Evolutionary conservation across 2,329 filamentous ascomycete genomes (phyloP), one percentile per base, ranked within the genome.

Genomic region (Trichoderma hamatum): DNA sequence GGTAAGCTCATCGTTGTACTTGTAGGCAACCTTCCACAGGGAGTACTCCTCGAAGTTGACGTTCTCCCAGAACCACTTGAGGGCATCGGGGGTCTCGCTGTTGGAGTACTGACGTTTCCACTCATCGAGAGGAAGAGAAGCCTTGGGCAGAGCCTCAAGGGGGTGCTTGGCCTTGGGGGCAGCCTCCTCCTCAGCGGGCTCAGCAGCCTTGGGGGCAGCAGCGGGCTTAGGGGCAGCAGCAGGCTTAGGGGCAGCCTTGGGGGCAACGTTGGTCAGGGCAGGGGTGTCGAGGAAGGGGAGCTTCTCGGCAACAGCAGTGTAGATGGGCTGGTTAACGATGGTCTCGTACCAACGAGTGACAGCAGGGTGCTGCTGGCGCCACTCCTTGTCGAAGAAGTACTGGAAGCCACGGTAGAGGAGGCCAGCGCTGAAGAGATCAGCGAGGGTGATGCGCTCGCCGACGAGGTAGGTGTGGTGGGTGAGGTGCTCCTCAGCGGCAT

Each of bases 21-120:
- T 97, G 90, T 97, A 99, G 84, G 94, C 91, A 76, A 94, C 85
- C 82, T 89, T 90, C 93, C 94, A 99, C 82, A 99, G 84, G 68
- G 94, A 97, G 89, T 96, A 99, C 84, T 99, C 96, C 74, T 94
- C 91, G 76, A 96, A 90, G 80, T 96, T 95, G 84, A 89, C 89
- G 83, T 96, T 93, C 85, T 97, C 90, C 95, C 95, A 99, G 90
- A 99, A 98, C 92, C 92, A 98, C 82, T 95, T 94, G 78, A 98
- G 86, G 77, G 95, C 93, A 73, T 86, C 90, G 73, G 90, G 85
- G 75, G 92, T 94, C 73, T 97, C 93, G 81, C 91, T 88, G 90
- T 99, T 99, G 78, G 96, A 99, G 90, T 97, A 99, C 83, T 93
- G 90, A 80, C 96, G 94, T 92, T 99, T 99, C 92, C 91, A 97